Conservation (phyloP, 345 rosid species). For the Brassica napus region Da-Ae NC_063446.1:6534001-6534500, state of each 20-base stretch:
- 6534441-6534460: slow-evolving; percentile 72
- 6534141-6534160: slow-evolving; percentile 68
- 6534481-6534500: slow-evolving; percentile 69
- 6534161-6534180: slow-evolving; percentile 57
- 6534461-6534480: slow-evolving; percentile 68
- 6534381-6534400: slow-evolving; percentile 69
- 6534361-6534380: slow-evolving; percentile 64
- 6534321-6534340: slow-evolving; percentile 75
- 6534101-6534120: slow-evolving; percentile 42
- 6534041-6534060: slow-evolving; percentile 47
- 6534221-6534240: slow-evolving; percentile 7
- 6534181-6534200: slow-evolving; percentile 68
- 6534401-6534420: slow-evolving; percentile 64
- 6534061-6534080: slow-evolving; percentile 41
- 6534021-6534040: slow-evolving; percentile 39
- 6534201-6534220: slow-evolving; percentile 68
- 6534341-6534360: slow-evolving; percentile 75
- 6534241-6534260: not conserved
- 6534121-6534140: slow-evolving; percentile 56
- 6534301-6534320: slow-evolving; percentile 52
- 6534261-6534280: not conserved
- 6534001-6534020: slow-evolving; percentile 16
- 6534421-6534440: slow-evolving; percentile 85
- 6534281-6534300: slow-evolving; percentile 10
- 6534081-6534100: slow-evolving; percentile 22